Conservation (phyloP, 331 rosid genomes). For the Acacia concinna region DNA sequence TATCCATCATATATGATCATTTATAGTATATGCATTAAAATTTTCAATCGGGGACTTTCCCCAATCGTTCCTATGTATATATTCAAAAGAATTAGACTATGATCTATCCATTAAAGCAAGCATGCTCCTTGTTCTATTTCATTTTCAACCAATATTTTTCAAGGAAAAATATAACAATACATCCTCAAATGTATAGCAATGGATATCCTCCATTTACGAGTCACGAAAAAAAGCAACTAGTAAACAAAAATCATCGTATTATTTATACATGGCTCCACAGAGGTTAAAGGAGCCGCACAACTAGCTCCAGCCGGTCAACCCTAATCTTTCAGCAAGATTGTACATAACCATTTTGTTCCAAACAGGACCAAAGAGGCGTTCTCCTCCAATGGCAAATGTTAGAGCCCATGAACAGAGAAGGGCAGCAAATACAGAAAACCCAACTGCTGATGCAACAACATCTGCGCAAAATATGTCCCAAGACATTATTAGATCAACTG, state of each 20-base stretch:
- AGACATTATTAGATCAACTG: slow-evolving; percentile 25
- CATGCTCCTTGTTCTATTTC: not conserved
- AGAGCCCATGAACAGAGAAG: slow-evolving; percentile 85
- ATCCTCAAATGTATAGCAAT: slow-evolving; percentile 14
- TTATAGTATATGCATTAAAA: not conserved
- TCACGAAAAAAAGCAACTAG: slow-evolving; percentile 21
- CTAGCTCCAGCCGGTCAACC: slow-evolving; percentile 83
- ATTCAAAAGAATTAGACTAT: not conserved
- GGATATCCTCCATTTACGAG: slow-evolving; percentile 2
- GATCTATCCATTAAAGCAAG: not conserved
- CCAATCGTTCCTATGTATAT: too few species aligned
- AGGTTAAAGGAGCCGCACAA: slow-evolving; percentile 12
- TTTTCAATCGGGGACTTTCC: too few species aligned
- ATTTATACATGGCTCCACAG: not conserved
- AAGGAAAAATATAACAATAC: not conserved
- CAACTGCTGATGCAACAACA: slow-evolving; percentile 70
- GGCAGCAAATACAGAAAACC: slow-evolving; percentile 55
- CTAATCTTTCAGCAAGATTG: slow-evolving; percentile 86
- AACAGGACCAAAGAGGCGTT: slow-evolving; percentile 69
- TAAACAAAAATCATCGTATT: not conserved
- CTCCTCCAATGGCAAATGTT: slow-evolving; percentile 81
- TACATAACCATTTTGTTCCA: slow-evolving; percentile 85
- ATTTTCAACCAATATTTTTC: not conserved
- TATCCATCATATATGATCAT: not conserved
- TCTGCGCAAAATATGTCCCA: slow-evolving; percentile 39